phyloP scores from a whole-genome alignment of 2,329 filamentous ascomycete species.

The Eurotiales sp. region DNA sequence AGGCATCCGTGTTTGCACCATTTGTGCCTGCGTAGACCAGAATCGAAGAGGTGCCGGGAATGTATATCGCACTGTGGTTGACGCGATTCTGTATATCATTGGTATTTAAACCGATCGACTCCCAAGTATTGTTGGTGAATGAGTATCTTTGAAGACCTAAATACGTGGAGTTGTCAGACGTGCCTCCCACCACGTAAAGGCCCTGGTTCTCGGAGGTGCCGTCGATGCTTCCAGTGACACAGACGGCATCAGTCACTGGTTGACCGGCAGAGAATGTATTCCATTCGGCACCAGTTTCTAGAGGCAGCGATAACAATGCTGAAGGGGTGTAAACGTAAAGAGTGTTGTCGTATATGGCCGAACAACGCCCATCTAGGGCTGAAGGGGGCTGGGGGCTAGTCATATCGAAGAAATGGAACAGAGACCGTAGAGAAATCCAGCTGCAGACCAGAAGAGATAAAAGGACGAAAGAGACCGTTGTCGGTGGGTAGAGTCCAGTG shows the following conservation, averaged over 20 bases:
- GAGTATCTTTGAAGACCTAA: slow-evolving; percentile 69
- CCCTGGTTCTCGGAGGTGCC: slow-evolving; percentile 57
- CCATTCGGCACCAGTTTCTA: slow-evolving; percentile 72
- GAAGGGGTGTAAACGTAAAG: slow-evolving; percentile 77
- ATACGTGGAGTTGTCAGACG: slow-evolving; percentile 56
- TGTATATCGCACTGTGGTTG: slow-evolving; percentile 72
- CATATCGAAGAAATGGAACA: slow-evolving; percentile 50
- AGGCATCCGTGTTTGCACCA: slow-evolving; percentile 55
- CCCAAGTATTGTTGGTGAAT: slow-evolving; percentile 57
- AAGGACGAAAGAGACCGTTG: no score
- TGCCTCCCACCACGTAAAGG: slow-evolving; percentile 79
- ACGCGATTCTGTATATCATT: slow-evolving; percentile 64
- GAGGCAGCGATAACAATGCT: slow-evolving; percentile 69
- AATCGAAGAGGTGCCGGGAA: slow-evolving; percentile 67
- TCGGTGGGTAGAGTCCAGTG: slow-evolving; percentile 1
- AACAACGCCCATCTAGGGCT: slow-evolving; percentile 73
- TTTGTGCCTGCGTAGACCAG: slow-evolving; percentile 76
- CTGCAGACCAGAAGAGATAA: slow-evolving; percentile 21
- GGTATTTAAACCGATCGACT: slow-evolving; percentile 49
- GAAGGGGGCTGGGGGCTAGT: slow-evolving; percentile 66
- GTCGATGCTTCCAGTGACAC: slow-evolving; percentile 64
- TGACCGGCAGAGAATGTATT: slow-evolving; percentile 60
- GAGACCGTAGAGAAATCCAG: slow-evolving; percentile 26
- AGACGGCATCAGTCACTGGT: slow-evolving; percentile 69
- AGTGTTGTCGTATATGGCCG: slow-evolving; percentile 72